These are phyloP conservation scores for Sequoiadendron giganteum DNA, from an alignment of 75 land plant genomes.

Conservation along the genomic window DNA sequence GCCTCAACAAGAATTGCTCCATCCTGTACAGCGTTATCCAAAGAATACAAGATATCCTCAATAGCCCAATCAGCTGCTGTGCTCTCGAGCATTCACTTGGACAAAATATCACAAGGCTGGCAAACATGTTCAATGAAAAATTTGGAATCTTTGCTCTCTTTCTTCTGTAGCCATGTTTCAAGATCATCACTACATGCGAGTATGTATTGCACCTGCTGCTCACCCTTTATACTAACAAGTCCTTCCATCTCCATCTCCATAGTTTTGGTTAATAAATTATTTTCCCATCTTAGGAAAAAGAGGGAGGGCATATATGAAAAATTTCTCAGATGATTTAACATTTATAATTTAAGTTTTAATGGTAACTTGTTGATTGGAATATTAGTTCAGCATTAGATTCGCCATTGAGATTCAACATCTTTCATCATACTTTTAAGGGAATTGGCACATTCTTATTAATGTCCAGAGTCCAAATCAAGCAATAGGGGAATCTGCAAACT, in stretches of 20 bases:
- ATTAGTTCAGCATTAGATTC: no score
- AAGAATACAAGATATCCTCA: slow-evolving; percentile 38
- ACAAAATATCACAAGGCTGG: slow-evolving; percentile 42
- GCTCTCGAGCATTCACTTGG: slow-evolving; percentile 42
- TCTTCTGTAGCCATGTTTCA: slow-evolving; percentile 48
- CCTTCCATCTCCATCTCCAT: background rate
- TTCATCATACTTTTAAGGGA: no score
- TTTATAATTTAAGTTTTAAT: no score
- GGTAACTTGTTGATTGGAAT: no score
- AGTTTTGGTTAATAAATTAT: background rate
- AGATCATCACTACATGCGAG: slow-evolving; percentile 42
- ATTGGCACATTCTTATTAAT: no score
- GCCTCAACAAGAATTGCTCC: slow-evolving; percentile 27
- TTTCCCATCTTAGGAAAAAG: no score
- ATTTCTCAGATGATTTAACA: no score
- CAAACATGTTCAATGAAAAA: slow-evolving; percentile 44
- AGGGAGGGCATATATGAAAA: no score
- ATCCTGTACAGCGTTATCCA: slow-evolving; percentile 44
- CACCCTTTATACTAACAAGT: slow-evolving; percentile 19
- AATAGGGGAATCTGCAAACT: no score
- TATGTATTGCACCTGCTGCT: slow-evolving; percentile 34
- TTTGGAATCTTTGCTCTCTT: slow-evolving; percentile 8
- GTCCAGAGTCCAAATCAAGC: no score
- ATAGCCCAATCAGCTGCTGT: slow-evolving; percentile 45
- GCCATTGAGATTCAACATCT: no score